phyloP scores from a whole-genome alignment of 179 eudicot genomes.

The Drosera spatulata region DNA sequence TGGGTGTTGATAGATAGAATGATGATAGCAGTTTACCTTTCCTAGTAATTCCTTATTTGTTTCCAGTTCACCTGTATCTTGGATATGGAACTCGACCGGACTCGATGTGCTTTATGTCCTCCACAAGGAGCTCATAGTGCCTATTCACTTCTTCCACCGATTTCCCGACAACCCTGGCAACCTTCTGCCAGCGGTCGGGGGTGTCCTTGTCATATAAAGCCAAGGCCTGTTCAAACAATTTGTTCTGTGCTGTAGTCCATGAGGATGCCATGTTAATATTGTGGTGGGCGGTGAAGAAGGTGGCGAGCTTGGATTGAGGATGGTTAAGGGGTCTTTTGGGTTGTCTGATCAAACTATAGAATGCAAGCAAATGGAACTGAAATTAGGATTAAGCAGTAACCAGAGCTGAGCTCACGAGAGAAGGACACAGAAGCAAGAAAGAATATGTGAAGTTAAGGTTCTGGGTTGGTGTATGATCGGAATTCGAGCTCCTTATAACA shows the following conservation, averaged over 20 bases:
- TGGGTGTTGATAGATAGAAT: background rate
- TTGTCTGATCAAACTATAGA: too few relatives aligned
- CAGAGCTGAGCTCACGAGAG: too few relatives aligned
- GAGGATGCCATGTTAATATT: slow-evolving; percentile 19
- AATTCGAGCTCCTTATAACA: slow-evolving; percentile 33
- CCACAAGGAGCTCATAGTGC: slow-evolving; percentile 32
- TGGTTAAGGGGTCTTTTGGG: background rate
- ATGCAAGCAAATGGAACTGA: background rate
- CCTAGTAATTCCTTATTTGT: slow-evolving; percentile 4
- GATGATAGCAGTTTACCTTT: slow-evolving; percentile 10
- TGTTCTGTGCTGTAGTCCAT: slow-evolving; percentile 37
- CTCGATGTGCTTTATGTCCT: slow-evolving; percentile 28
- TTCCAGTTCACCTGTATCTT: slow-evolving; percentile 16
- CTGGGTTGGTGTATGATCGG: slow-evolving; percentile 21
- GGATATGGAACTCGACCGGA: slow-evolving; percentile 29
- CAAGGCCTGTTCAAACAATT: slow-evolving; percentile 33
- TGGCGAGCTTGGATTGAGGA: background rate
- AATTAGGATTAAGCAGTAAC: background rate
- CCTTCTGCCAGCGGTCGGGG: slow-evolving; percentile 37
- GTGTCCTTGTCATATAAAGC: slow-evolving; percentile 26
- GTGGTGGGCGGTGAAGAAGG: too few relatives aligned
- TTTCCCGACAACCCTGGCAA: slow-evolving; percentile 34
- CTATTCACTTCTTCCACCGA: slow-evolving; percentile 33
- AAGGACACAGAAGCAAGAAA: slow-evolving; percentile 4
- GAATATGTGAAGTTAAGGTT: slow-evolving; percentile 13